Evolutionary conservation across 2,329 filamentous ascomycete genomes (phyloP).

Genomic region (Exophiala alcalophila): DNA sequence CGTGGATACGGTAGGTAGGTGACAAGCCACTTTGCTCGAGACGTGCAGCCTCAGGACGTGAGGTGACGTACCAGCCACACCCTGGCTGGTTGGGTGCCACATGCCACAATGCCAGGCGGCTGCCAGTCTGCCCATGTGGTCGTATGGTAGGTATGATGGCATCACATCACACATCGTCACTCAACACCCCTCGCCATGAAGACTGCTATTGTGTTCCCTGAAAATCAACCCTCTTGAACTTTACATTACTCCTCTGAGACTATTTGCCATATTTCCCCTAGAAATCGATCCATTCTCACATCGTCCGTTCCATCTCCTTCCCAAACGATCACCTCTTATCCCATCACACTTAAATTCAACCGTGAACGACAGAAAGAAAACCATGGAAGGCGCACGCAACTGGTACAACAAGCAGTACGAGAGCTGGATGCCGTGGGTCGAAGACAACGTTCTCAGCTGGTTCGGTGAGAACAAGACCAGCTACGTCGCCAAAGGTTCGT

Average conservation of each 20-base stretch:
- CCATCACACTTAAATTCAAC: too few relatives aligned
- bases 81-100: conserved; percentile 8
- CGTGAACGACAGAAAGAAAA: too few relatives aligned
- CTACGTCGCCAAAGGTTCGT: conserved; percentile 66
- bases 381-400: conserved; percentile 58
- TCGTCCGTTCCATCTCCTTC: too few relatives aligned
- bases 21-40: not conserved
- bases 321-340: too few relatives aligned
- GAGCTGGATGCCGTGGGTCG: conserved; percentile 72
- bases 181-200: not conserved
- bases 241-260: too few relatives aligned
- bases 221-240: too few relatives aligned
- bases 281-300: too few relatives aligned
- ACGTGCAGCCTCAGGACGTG: too few relatives aligned
- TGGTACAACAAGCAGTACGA: conserved; percentile 72
- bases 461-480: conserved; percentile 75
- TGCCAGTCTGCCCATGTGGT: not conserved
- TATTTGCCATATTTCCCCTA: too few relatives aligned
- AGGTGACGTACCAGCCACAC: conserved; percentile 22
- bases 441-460: conserved; percentile 68
- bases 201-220: too few relatives aligned
- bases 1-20: not conserved
- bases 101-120: conserved; percentile 9
- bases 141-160: conserved; percentile 9
- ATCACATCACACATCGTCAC: conserved; percentile 6